These are phyloP conservation scores for Phialemoniopsis sp. DNA, from an alignment of 2,329 filamentous ascomycete genomes.

Conservation along the genomic window DNA sequence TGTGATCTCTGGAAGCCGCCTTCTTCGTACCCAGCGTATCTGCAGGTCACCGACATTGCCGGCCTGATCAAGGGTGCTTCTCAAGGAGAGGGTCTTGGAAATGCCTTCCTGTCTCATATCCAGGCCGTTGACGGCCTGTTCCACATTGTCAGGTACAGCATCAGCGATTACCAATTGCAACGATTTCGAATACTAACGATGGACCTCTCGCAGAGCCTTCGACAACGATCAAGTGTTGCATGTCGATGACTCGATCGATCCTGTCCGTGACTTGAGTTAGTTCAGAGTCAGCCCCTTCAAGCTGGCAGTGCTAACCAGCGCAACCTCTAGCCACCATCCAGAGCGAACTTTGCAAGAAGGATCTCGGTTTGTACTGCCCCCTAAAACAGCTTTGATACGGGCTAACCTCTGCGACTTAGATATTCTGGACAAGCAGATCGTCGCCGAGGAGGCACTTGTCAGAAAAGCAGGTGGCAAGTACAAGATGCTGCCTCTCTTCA, in stretches of 20 bases:
- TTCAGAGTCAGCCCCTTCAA: slow-evolving; percentile 5
- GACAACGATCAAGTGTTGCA: slow-evolving; percentile 40
- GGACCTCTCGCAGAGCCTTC: slow-evolving; percentile 27
- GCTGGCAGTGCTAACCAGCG: slow-evolving; percentile 7
- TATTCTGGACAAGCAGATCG: slow-evolving; percentile 30
- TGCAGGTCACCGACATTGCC: slow-evolving; percentile 41
- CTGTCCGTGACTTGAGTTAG: slow-evolving; percentile 34
- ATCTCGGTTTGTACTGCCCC: slow-evolving; percentile 20
- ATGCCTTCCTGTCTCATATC: slow-evolving; percentile 39
- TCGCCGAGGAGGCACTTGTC: slow-evolving; percentile 32
- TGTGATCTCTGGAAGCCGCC: slow-evolving; percentile 41
- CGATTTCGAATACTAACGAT: slow-evolving; percentile 1
- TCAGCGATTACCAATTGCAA: not conserved
- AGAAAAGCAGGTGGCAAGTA: slow-evolving; percentile 38
- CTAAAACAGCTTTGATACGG: not conserved
- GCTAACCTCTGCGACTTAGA: slow-evolving; percentile 14
- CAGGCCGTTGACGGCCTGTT: slow-evolving; percentile 41
- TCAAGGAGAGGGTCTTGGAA: slow-evolving; percentile 37
- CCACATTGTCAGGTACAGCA: slow-evolving; percentile 33
- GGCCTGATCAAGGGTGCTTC: slow-evolving; percentile 39
- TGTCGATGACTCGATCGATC: slow-evolving; percentile 41
- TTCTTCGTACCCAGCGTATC: slow-evolving; percentile 37
- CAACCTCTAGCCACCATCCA: slow-evolving; percentile 26
- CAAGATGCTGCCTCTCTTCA: slow-evolving; percentile 39
- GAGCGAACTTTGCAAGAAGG: slow-evolving; percentile 35